phyloP scores from a whole-genome alignment of 2,329 filamentous ascomycete genomes.

The Colletotrichum musae region DNA sequence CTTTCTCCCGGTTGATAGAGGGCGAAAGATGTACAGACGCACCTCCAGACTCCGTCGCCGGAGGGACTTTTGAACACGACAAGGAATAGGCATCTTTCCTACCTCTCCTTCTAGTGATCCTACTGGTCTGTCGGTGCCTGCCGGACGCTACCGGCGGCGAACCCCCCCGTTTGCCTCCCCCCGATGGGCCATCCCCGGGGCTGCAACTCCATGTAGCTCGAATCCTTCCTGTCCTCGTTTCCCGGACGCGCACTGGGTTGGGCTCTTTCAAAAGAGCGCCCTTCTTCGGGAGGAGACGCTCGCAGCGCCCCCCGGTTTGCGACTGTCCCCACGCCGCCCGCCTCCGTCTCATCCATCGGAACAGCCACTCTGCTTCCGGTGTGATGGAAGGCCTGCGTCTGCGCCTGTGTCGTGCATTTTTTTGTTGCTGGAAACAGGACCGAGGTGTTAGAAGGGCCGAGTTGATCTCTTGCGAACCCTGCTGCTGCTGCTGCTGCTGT shows the following conservation, averaged over 20 bases:
- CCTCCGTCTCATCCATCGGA: neutral
- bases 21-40: no score
- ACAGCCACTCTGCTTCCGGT: neutral
- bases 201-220: neutral
- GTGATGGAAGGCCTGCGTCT: constrained; percentile 4
- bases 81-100: neutral
- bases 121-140: neutral
- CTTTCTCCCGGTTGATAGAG: no score
- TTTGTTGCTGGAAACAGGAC: neutral
- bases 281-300: neutral
- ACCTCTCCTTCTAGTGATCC: neutral
- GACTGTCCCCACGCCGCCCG: neutral
- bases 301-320: neutral
- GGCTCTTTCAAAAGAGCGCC: neutral
- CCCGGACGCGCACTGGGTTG: neutral
- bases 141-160: neutral
- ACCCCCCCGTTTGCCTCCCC: neutral
- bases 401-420: neutral
- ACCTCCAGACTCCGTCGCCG: neutral
- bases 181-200: neutral
- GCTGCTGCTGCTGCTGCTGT: neutral
- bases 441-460: neutral
- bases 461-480: neutral
- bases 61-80: neutral
- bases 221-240: constrained; percentile 2